phyloP scores from a whole-genome alignment of 2,329 filamentous ascomycete species.

The Penicillium nordicum region DNA sequence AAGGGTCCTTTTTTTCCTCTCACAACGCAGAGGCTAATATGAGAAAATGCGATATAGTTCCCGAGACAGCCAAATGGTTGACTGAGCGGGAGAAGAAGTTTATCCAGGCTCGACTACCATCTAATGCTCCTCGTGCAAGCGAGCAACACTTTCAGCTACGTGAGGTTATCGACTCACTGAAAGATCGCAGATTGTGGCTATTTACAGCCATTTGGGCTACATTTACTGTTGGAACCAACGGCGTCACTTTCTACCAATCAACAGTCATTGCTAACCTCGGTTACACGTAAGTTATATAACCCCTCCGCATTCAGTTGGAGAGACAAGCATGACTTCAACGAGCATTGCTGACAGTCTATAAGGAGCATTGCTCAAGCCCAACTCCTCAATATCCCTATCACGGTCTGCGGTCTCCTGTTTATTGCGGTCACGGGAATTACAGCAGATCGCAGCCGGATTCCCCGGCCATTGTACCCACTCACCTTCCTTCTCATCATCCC shows the following conservation, averaged over 20 bases:
- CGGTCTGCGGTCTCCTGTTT: conserved; percentile 42
- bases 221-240: conserved; percentile 47
- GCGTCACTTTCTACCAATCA: conserved; percentile 44
- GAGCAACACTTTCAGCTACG: conserved; percentile 42
- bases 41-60: conserved; percentile 31
- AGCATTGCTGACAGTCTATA: neutral
- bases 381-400: conserved; percentile 50
- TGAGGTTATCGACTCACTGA: conserved; percentile 41
- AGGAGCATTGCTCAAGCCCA: conserved; percentile 48
- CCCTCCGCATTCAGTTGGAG: neutral
- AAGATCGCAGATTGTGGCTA: conserved; percentile 44
- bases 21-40: neutral
- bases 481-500: conserved; percentile 44
- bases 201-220: conserved; percentile 48
- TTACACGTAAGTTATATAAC: conserved; percentile 36
- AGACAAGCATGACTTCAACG: no score
- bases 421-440: conserved; percentile 44
- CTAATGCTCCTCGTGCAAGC: conserved; percentile 41
- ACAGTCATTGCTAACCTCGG: conserved; percentile 43
- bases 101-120: conserved; percentile 46
- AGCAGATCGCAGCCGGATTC: conserved; percentile 44
- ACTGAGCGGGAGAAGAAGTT: conserved; percentile 48
- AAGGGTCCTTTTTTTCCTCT: neutral
- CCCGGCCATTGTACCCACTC: conserved; percentile 46
- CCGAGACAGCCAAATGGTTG: conserved; percentile 46